Percentiles rank a stretch among this genome's conserved stretches.
phyloP scores from a whole-genome alignment of 1,139 yeast species.

The Kurtzmaniella quercitrusa region DNA sequence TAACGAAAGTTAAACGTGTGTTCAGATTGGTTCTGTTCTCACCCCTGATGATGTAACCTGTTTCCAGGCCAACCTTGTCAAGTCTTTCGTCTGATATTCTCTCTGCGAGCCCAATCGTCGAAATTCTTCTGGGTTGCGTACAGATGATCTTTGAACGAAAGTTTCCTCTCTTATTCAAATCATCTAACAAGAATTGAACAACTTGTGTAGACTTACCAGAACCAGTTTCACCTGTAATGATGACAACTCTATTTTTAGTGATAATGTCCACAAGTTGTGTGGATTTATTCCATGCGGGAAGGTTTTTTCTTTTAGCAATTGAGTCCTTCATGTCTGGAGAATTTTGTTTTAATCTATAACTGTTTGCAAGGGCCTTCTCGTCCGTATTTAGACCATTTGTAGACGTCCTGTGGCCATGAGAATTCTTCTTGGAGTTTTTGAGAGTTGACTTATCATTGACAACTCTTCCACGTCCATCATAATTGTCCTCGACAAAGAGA shows the following conservation, averaged over 20 bases:
- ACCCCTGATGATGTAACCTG: constrained; percentile 89
- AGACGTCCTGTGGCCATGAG: neutral
- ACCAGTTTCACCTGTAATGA: constrained; percentile 96
- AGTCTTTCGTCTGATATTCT: constrained; percentile 84
- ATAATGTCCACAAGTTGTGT: constrained; percentile 54
- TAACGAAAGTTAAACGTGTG: constrained; percentile 79
- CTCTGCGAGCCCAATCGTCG: constrained; percentile 92
- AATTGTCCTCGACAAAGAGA: constrained; percentile 30
- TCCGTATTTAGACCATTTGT: neutral
- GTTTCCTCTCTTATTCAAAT: constrained; percentile 42
- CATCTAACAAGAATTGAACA: constrained; percentile 82
- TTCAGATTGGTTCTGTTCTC: constrained; percentile 61
- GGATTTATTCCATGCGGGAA: constrained; percentile 84
- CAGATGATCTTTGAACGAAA: constrained; percentile 65
- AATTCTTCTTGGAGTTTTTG: neutral
- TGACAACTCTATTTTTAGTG: constrained; percentile 55
- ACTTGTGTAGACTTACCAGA: constrained; percentile 94
- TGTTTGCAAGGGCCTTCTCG: constrained; percentile 6
- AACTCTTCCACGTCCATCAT: constrained; percentile 4
- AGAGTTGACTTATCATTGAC: neutral
- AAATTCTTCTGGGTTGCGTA: constrained; percentile 94
- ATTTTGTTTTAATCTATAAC: constrained; percentile 22
- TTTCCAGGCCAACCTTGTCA: constrained; percentile 65
- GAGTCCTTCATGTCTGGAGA: constrained; percentile 17
- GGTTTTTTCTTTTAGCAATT: constrained; percentile 36